Conservation (phyloP, 192 early-diverging fungal genomes). For the Podila verticillata region DNA sequence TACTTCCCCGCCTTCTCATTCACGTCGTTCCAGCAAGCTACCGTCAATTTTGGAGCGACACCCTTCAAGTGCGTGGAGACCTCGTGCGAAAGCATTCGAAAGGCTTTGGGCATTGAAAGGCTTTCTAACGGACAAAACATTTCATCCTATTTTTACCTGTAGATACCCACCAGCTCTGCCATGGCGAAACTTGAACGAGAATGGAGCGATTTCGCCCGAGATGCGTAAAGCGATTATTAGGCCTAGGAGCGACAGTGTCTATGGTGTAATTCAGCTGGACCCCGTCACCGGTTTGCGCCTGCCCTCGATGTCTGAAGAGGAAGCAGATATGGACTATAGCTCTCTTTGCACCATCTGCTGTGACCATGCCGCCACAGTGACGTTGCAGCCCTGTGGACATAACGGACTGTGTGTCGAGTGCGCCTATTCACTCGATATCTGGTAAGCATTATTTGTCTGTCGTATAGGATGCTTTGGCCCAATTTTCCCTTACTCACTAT, state of each 20-base stretch:
- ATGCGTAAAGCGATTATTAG: constrained; percentile 40
- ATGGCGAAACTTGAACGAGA: constrained; percentile 46
- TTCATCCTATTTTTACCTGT: not conserved
- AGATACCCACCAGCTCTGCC: constrained; percentile 52
- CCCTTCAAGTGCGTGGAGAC: constrained; percentile 42
- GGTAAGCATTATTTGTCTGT: constrained; percentile 18
- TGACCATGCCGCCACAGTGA: constrained; percentile 53
- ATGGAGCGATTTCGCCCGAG: constrained; percentile 38
- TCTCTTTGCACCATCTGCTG: constrained; percentile 59
- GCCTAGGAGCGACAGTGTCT: constrained; percentile 48
- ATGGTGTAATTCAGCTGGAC: constrained; percentile 47
- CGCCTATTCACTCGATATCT: constrained; percentile 47
- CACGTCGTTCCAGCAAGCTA: constrained; percentile 75
- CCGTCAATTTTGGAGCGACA: constrained; percentile 73
- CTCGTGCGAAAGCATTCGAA: not conserved
- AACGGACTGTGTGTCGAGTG: constrained; percentile 57
- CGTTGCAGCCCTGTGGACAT: constrained; percentile 57
- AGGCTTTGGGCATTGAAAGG: too few species aligned
- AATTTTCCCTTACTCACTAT: not conserved
- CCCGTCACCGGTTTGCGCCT: constrained; percentile 26
- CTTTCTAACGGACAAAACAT: too few species aligned
- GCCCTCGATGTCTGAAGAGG: constrained; percentile 32
- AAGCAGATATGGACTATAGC: constrained; percentile 40
- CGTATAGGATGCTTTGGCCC: not conserved
- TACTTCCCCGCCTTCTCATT: constrained; percentile 80